Evolutionary conservation across 495 filamentous ascomycete species (phyloP).

Genomic region (Aspergillus baeticus): DNA sequence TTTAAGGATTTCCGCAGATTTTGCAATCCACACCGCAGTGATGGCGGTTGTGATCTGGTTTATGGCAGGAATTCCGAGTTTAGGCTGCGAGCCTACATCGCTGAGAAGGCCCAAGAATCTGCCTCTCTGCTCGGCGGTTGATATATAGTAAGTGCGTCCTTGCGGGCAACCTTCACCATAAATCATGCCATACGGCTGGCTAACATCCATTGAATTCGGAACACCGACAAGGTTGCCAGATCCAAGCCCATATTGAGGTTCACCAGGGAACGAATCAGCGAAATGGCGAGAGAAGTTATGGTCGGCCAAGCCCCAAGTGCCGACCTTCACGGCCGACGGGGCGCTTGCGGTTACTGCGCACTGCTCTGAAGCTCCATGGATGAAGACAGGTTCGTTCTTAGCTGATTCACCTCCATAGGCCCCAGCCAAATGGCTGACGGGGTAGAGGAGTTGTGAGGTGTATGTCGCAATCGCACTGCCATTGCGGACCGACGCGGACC

Average conservation of each 20-base stretch:
- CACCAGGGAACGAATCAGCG: slow-evolving; percentile 68
- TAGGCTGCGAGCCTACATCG: slow-evolving; percentile 43
- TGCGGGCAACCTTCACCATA: slow-evolving; percentile 83
- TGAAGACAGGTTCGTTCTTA: slow-evolving; percentile 70
- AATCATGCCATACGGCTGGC: slow-evolving; percentile 77
- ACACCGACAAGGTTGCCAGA: slow-evolving; percentile 70
- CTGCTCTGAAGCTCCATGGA: slow-evolving; percentile 77
- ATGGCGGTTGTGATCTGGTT: slow-evolving; percentile 59
- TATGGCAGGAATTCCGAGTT: slow-evolving; percentile 71
- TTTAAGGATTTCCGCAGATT: slow-evolving; percentile 66
- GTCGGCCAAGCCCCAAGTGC: slow-evolving; percentile 79
- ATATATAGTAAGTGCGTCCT: slow-evolving; percentile 73
- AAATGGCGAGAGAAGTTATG: slow-evolving; percentile 72
- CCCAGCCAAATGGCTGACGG: slow-evolving; percentile 74
- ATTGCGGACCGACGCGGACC: slow-evolving; percentile 47
- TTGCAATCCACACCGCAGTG: slow-evolving; percentile 88
- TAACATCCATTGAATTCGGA: slow-evolving; percentile 86
- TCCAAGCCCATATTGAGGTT: slow-evolving; percentile 74
- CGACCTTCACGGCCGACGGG: slow-evolving; percentile 72
- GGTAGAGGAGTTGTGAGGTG: slow-evolving; percentile 71
- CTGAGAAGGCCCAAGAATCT: slow-evolving; percentile 62
- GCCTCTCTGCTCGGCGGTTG: slow-evolving; percentile 73
- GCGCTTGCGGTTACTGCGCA: slow-evolving; percentile 74
- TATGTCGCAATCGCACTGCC: slow-evolving; percentile 70
- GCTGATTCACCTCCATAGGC: slow-evolving; percentile 59